These are phyloP conservation scores for Picea abies DNA, from an alignment of 83 land plant genomes.

Conservation along the genomic window DNA sequence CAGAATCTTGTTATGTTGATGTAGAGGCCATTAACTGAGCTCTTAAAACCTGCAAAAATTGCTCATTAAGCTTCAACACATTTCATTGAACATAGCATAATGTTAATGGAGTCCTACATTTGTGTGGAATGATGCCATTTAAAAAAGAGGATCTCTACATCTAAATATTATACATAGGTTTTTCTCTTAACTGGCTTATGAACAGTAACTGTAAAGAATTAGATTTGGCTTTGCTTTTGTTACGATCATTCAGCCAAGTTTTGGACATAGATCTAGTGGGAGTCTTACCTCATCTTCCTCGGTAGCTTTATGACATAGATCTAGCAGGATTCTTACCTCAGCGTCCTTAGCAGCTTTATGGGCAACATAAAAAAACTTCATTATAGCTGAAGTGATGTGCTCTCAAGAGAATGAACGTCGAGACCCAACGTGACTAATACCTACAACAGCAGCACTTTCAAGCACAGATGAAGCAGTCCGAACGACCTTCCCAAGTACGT, in stretches of 20 bases:
- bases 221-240: no score
- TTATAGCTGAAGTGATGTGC: no score
- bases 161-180: neutral
- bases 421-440: no score
- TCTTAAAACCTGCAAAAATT: neutral
- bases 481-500: no score
- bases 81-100: neutral
- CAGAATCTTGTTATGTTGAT: no score
- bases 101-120: conserved; percentile 8
- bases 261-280: neutral
- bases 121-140: neutral
- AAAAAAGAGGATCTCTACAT: neutral
- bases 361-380: neutral
- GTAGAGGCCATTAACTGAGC: no score
- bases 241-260: neutral
- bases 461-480: no score
- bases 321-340: neutral
- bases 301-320: no score
- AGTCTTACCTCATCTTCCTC: conserved; percentile 21
- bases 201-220: neutral
- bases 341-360: conserved; percentile 28
- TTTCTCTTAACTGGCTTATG: neutral
- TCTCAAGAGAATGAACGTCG: no score
- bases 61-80: neutral
- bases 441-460: no score